Evolutionary conservation across 192 early-diverging fungal genomes (phyloP).

Genomic region (Podila clonocystis): DNA sequence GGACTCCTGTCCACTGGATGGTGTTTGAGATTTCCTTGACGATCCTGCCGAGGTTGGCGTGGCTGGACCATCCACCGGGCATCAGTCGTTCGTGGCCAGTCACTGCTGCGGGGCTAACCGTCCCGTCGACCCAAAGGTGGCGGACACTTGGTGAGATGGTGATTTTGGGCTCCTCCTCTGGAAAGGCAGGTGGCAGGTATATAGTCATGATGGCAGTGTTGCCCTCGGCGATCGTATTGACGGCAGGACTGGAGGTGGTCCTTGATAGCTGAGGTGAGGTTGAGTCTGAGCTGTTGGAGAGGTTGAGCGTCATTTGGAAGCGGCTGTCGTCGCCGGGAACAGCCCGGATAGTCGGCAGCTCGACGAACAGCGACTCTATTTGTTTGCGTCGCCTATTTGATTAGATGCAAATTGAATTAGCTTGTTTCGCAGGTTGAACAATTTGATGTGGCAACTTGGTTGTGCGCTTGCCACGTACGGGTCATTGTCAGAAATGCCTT

Average conservation of each 20-base stretch:
- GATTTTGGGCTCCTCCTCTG: slow-evolving; percentile 62
- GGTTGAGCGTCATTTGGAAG: slow-evolving; percentile 20
- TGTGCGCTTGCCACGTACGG: not conserved
- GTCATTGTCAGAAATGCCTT: not conserved
- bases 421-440: not conserved
- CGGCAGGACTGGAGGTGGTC: not conserved
- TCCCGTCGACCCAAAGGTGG: slow-evolving; percentile 65
- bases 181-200: slow-evolving; percentile 59
- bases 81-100: slow-evolving; percentile 54
- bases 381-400: slow-evolving; percentile 36
- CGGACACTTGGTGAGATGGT: slow-evolving; percentile 57
- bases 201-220: slow-evolving; percentile 46
- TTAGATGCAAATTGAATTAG: not conserved
- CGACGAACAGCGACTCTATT: slow-evolving; percentile 38
- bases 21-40: slow-evolving; percentile 65
- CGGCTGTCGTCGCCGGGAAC: slow-evolving; percentile 36
- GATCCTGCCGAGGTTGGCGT: slow-evolving; percentile 59
- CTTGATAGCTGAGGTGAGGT: not conserved
- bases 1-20: slow-evolving; percentile 44
- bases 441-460: not conserved
- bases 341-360: slow-evolving; percentile 28
- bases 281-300: slow-evolving; percentile 4
- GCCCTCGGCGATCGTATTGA: not conserved
- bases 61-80: slow-evolving; percentile 53
- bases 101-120: slow-evolving; percentile 47